Conservation (phyloP, 73 alveolate genomes). For the Paramecium bursaria region DNA sequence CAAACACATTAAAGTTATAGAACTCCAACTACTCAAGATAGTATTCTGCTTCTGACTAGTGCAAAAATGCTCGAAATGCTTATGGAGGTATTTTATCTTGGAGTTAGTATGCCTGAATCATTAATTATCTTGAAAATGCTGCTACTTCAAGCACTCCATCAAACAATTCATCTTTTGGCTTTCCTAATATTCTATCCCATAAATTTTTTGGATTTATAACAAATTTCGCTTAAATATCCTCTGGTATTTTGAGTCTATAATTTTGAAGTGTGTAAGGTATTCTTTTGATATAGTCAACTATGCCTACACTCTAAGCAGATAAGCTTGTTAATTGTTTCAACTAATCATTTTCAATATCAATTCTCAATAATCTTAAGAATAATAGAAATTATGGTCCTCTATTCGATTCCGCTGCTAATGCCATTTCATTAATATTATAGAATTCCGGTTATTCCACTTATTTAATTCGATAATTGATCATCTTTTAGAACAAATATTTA, state of each 20-base stretch:
- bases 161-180: conserved; percentile 67
- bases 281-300: conserved; percentile 60
- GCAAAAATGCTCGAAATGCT: conserved; percentile 67
- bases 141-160: conserved; percentile 71
- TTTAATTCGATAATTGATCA: conserved; percentile 42
- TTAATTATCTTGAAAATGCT: conserved; percentile 50
- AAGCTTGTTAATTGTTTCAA: conserved; percentile 8
- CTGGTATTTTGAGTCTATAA: conserved; percentile 60
- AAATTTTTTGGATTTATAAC: conserved; percentile 34
- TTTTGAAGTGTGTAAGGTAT: conserved; percentile 63
- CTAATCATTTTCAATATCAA: conserved; percentile 35
- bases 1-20: conserved; percentile 60
- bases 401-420: conserved; percentile 50
- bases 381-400: conserved; percentile 48
- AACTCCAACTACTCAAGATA: conserved; percentile 53
- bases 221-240: conserved; percentile 54
- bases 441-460: conserved; percentile 59
- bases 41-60: conserved; percentile 40
- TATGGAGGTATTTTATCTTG: conserved; percentile 52
- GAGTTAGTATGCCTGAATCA: background rate
- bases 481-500: conserved; percentile 31
- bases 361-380: conserved; percentile 8
- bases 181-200: conserved; percentile 67
- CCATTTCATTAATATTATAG: conserved; percentile 52
- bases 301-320: conserved; percentile 46